Evolutionary conservation across 176 grass and related monocot species (phyloP).

Genomic region (Thalia dealbata): DNA sequence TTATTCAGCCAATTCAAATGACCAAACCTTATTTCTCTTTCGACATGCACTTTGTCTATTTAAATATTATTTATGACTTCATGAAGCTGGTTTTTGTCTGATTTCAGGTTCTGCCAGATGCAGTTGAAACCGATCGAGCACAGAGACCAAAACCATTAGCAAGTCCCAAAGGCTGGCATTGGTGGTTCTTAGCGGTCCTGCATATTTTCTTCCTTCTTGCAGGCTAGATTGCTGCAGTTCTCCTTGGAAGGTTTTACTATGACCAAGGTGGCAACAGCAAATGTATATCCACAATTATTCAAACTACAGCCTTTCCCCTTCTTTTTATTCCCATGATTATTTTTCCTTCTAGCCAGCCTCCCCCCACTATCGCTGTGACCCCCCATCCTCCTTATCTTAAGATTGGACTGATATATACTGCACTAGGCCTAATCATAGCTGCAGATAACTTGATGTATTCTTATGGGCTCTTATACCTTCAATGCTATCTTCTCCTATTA

Average conservation of each 20-base stretch:
- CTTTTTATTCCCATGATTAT: conserved; percentile 42
- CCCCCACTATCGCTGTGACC: conserved; percentile 21
- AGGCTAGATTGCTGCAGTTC: conserved; percentile 50
- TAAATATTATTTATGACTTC: no score
- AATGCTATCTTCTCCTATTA: conserved; percentile 76
- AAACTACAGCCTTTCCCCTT: conserved; percentile 60
- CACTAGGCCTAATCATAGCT: conserved; percentile 65
- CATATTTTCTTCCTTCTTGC: conserved; percentile 67
- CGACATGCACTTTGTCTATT: not conserved
- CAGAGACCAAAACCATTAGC: not conserved
- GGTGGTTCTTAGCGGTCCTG: conserved; percentile 50
- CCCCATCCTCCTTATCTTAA: conserved; percentile 28
- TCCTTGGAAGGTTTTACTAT: conserved; percentile 89
- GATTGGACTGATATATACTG: conserved; percentile 54
- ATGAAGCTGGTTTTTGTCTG: no score
- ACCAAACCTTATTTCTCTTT: not conserved
- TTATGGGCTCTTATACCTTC: conserved; percentile 77
- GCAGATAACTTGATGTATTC: conserved; percentile 91
- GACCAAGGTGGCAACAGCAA: conserved; percentile 89
- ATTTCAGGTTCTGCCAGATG: not conserved
- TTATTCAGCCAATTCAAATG: not conserved
- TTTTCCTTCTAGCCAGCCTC: conserved; percentile 21
- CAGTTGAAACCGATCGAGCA: not conserved
- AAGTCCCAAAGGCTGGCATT: conserved; percentile 19
- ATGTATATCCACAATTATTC: conserved; percentile 74